Evolutionary conservation across 768 basidiomycete species (phyloP), one percentile per base, ranked within the genome.

Genomic region (Tylopilus cervinicoccineus): DNA sequence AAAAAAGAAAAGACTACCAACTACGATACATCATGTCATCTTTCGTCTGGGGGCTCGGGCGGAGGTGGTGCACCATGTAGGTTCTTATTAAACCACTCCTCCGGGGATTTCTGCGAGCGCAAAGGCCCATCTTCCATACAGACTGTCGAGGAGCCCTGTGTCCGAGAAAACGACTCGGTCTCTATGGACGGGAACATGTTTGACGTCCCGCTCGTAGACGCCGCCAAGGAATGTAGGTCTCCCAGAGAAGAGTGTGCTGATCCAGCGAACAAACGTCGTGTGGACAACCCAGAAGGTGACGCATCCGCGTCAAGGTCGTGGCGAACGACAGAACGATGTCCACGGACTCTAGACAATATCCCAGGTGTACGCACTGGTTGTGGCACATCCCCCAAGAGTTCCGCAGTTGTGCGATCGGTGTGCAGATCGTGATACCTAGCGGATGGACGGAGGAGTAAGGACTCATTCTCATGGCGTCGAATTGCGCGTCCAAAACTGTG

Each of bases 141-240:
- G 43, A 41, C 7, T 16, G 33, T 53, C 38, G 41, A 44, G 36
- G 39, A 37, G 17, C 28, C 36, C 16, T 27, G 47, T 20, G 43
- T 33, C 38, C 40, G 39, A 14, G 47, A 43, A 20, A 51, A 45
- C 22, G 51, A 51, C 20, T 52, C 51, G 10, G 37, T 50, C 36
- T 52, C 52, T n/a, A 53, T 14, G 12, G 47, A 52, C 29, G 51
- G 45, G 23, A 38, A 33, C 23, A 51, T 23, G 24, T 48, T 58
- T 14, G 59, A 61, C 16, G 37, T 44, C 39, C 46, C 49, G 24
- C 48, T 45, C 38, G 48, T 61, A 8, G 59, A 56, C 29, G 45
- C 38, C 22, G 32, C 37, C 5, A 45, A 24, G 19, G 56, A 61
- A 28, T 45, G 34, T 24, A 53, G 11, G 39, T 60, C 51, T 29